A percentile compares a stretch with the other conserved stretches of the same genome.
phyloP scores from a whole-genome alignment of 192 early-diverging fungal species.

The Gorgonomyces haynaldii region DNA sequence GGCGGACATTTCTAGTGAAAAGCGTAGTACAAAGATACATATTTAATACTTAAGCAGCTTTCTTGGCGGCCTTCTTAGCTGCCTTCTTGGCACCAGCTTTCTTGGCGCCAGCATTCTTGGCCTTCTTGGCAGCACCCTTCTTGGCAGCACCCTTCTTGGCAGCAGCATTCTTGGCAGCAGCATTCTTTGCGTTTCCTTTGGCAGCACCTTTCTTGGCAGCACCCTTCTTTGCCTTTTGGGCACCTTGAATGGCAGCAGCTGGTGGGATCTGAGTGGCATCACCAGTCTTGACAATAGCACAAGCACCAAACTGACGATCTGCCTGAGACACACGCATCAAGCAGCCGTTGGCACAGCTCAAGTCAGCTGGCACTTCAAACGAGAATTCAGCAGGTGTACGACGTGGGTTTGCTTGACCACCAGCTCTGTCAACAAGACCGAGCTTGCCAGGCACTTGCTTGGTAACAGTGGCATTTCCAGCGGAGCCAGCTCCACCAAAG shows the following conservation, averaged over 20 bases:
- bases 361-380: background rate
- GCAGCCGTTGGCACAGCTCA: background rate
- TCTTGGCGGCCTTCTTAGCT: too few species aligned
- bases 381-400: background rate
- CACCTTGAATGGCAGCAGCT: background rate
- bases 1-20: too few species aligned
- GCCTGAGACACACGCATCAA: conserved; percentile 2
- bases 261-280: background rate
- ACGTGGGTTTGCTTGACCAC: background rate
- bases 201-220: background rate
- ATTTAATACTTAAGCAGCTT: too few species aligned
- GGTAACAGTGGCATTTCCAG: conserved; percentile 1
- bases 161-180: background rate
- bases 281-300: background rate
- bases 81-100: background rate
- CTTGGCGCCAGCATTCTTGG: background rate
- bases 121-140: background rate
- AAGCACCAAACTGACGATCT: background rate
- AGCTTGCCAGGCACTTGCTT: conserved; percentile 2
- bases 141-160: background rate
- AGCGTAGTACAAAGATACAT: too few species aligned
- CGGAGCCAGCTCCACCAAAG: background rate
- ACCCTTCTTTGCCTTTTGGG: background rate
- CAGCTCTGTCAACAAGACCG: conserved; percentile 1
- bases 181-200: background rate